Base-by-base conservation (phyloP, 768 basidiomycete species). In the Pholiota microspora region DNA sequence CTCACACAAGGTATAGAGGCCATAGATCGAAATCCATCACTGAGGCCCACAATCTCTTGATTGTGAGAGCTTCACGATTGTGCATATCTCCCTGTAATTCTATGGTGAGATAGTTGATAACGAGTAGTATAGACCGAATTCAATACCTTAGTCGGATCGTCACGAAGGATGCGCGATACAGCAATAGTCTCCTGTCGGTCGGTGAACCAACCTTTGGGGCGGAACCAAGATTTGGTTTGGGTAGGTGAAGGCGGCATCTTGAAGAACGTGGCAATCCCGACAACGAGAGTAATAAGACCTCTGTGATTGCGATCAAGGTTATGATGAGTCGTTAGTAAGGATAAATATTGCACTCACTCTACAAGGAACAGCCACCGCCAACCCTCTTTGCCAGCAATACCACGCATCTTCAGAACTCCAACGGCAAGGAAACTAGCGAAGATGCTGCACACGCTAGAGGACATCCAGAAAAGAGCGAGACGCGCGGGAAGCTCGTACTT, bases 311-410 rank as follows among this genome's bases (percentile, higher is more conserved):
- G n/a, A 40, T 10, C 9, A 15, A 34, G 24, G 6, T 38, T 21
- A n/a, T 40, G 25, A 16, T 27, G 34, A 24, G 16, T 12, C 18
- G 10, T 18, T 10, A 10, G n/a, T 24, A 47, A 35, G 29, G 25
- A 38, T 7, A 12, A 31, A 31, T 7, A 23, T 38, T 24, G 13
- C 28, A 36, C 57, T 50, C 45, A 67, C 77, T 84, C 83, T 18
- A 86, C 60, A 29, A 86, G 67, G 64, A 86, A 83, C 29, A 85
- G 69, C 82, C 82, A 82, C 71, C 78, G 67, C 81, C 82, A 82
- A 2, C 82, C 82, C 2, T 76, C 79, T 36, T 73, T 69, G 0
- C 79, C 84, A 1, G 68, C 72, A 4, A 81, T 62, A 6, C 84
- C 84, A 16, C 82, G 71, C 76, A 88, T 76, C 51, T 77, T 77